Conservation (phyloP, 305 asterid genomes). For the Withania somnifera region DNA sequence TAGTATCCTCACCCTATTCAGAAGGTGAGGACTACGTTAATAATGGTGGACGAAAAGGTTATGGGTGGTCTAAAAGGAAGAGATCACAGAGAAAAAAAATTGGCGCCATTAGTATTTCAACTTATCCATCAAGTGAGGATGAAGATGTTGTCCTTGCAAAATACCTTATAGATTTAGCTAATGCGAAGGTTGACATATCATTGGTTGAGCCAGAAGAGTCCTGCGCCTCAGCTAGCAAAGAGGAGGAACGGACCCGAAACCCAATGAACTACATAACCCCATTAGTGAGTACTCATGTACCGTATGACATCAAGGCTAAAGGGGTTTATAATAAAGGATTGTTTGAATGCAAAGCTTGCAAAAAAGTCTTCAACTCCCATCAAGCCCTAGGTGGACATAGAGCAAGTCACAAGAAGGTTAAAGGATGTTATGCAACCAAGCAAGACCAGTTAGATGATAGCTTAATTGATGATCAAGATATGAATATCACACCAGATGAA, state of each 20-base stretch:
- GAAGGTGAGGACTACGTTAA: conserved; percentile 35
- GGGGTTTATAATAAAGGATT: conserved; percentile 34
- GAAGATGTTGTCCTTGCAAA: conserved; percentile 73
- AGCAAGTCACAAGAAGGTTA: conserved; percentile 92
- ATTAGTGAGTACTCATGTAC: neutral
- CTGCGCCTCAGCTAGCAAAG: conserved; percentile 77
- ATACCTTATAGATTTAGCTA: conserved; percentile 66
- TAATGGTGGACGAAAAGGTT: conserved; percentile 18
- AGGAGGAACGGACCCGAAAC: conserved; percentile 33
- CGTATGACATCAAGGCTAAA: conserved; percentile 26
- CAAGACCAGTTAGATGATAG: conserved; percentile 36
- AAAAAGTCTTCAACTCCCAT: conserved; percentile 83
- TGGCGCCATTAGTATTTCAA: conserved; percentile 19
- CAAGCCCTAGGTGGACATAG: conserved; percentile 93
- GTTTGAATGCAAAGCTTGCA: conserved; percentile 92
- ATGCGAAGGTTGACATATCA: conserved; percentile 35
- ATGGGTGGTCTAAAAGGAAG: conserved; percentile 65
- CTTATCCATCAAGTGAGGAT: conserved; percentile 36
- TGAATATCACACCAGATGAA: conserved; percentile 23
- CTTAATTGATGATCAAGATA: conserved; percentile 24
- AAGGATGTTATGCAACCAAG: conserved; percentile 82
- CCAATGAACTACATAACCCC: neutral
- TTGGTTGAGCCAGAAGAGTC: conserved; percentile 34
- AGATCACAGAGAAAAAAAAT: conserved; percentile 65
- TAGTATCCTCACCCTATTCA: conserved; percentile 43